Evolutionary conservation across 2,329 filamentous ascomycete genomes (phyloP), one percentile per base, ranked within the genome.

Genomic region (Phoma sp.): DNA sequence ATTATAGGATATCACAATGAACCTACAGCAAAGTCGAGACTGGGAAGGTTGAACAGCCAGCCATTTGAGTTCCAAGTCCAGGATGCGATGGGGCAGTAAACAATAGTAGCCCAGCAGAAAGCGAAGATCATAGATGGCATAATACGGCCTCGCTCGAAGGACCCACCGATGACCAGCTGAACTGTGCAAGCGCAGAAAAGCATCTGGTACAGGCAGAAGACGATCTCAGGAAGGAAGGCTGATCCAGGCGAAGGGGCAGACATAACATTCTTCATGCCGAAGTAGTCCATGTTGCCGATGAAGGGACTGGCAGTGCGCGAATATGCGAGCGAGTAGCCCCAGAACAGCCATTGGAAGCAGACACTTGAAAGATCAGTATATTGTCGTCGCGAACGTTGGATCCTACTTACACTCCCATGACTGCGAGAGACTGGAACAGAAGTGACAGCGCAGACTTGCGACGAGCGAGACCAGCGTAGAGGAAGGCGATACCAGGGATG

Each of bases 41-140:
- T 79, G 1, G 82, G 81, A 2, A 88, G 79, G 22, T 86, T 83
- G 70, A 78, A 86, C 0, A 88, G 75, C 86, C 86, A 89, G 9
- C 86, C 86, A 47, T 81, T 64, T n/a, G 80, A 66, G 63, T 88
- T 88, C 86, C 86, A 89, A 4, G 84, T 86, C 85, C 85, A 88
- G 73, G 82, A 86, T 0, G 85, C 85, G 32, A 88, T 81, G 0
- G 82, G 80, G 60, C 80, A 87, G 71, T 88, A 88, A 2, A 88
- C 86, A 49, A 87, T 78, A 0, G 86, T 88, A 0, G 84, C 83
- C 85, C 85, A 88, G 64, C 77, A 81, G 67, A 87, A 84, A 22
- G 80, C 77, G 58, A 87, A 90, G 24, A 89, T 76, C 65, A 89
- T 79, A 7, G 84, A 86, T 37, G 83, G 85, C 18, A 88, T 52